Conservation (phyloP, 495 filamentous ascomycete species). For the Elaphomyces granulatus region DNA sequence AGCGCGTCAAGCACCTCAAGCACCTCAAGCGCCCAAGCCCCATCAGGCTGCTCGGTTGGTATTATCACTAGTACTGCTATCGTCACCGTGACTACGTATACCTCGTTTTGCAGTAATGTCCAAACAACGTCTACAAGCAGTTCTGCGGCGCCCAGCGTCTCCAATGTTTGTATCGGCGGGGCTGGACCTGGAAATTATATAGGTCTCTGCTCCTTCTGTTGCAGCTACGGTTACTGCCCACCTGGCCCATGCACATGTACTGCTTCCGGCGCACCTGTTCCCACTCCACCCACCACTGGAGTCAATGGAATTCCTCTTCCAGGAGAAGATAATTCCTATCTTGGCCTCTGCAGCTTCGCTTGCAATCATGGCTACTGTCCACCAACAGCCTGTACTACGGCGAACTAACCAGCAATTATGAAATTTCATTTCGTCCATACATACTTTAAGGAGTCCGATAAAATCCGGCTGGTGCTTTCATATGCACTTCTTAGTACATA, state of each 20-base stretch:
- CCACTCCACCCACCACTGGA: conserved; percentile 5
- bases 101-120: conserved; percentile 4
- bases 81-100: conserved; percentile 4
- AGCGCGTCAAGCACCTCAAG: too few species aligned
- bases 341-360: conserved; percentile 10
- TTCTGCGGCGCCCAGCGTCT: neutral
- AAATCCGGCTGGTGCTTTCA: too few species aligned
- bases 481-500: too few species aligned
- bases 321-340: conserved; percentile 7
- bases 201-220: conserved; percentile 11
- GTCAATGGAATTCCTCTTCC: conserved; percentile 4
- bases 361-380: conserved; percentile 13
- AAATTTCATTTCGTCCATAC: too few species aligned
- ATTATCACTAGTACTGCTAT: conserved; percentile 1
- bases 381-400: conserved; percentile 7
- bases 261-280: conserved; percentile 5
- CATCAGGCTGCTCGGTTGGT: neutral
- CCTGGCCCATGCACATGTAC: conserved; percentile 9
- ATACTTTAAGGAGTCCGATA: too few species aligned
- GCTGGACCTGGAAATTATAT: conserved; percentile 10
- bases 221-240: conserved; percentile 10
- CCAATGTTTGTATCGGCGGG: conserved; percentile 8
- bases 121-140: neutral
- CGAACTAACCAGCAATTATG: too few species aligned
- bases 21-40: neutral